Base-by-base conservation (phyloP, 441 rosid genomes). In the Pelargonium fulgidum region DNA sequence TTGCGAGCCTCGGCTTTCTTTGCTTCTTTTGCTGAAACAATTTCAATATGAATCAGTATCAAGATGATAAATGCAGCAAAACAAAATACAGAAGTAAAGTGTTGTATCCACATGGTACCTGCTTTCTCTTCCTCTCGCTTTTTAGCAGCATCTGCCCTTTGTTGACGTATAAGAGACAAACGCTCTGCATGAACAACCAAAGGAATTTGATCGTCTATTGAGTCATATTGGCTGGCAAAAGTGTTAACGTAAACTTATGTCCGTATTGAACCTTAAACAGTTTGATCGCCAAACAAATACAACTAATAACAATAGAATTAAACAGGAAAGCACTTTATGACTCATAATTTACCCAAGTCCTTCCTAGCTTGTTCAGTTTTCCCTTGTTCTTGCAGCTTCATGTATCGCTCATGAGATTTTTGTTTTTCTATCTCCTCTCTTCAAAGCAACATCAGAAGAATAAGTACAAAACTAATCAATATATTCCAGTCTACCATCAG, bases 361-460 rank as follows among this genome's bases (percentile, higher is more conserved):
- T 89, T 89, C 78, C 79, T 86, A 20, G 99, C 87, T 81, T 85
- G 92, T 44, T 92, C 98, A 1, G 97, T 92, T 81, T 94, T 94
- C 36, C 98, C 99, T 65, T 90, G 97, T 78, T 94, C 99, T 73
- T 92, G 99, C 73, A 92, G 84, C 86, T 81, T 88, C 99, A 93
- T 91, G 81, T 88, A 89, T 14, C 96, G 90, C 81, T 93, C 97
- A 56, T 85, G 97, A 73, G 99, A 86, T 79, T 81, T 83, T 76
- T 92, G 96, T 79, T 94, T 94, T 78, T 92, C 99, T 39, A 92
- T 56, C 82, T 94, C 99, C 82, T 94, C 98, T 75, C 99, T 94
- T 75, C 63, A 47, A 75, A 58, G 76, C 52, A 47, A 47, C 12
- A 47, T 0, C 1, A 47, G 52, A 47, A 47, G 3, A 47, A 47